A percentile compares a stretch with the other conserved stretches of the same genome.
phyloP scores from a whole-genome alignment of 2,329 filamentous ascomycete genomes.

The Akanthomyces dipterigenus region DNA sequence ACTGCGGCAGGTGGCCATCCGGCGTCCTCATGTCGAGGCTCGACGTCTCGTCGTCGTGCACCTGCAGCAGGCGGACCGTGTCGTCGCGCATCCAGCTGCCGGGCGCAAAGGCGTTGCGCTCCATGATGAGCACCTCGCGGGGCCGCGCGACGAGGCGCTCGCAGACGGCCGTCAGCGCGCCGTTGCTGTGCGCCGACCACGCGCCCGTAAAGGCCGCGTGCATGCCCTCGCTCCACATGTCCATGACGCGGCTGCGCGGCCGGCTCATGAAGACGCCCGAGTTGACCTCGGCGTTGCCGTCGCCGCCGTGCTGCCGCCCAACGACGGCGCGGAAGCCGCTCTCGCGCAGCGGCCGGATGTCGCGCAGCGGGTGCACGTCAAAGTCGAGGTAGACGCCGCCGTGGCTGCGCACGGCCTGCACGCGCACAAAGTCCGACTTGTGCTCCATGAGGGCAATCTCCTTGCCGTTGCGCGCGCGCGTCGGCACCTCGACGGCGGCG shows the following conservation, averaged over 20 bases:
- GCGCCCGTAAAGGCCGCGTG: slow-evolving; percentile 18
- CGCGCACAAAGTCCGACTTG: slow-evolving; percentile 19
- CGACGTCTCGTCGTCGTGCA: slow-evolving; percentile 11
- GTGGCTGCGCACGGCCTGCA: slow-evolving; percentile 14
- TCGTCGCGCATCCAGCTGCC: slow-evolving; percentile 12
- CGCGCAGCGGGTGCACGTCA: slow-evolving; percentile 13
- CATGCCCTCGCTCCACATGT: slow-evolving; percentile 13
- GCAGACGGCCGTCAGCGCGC: slow-evolving; percentile 17
- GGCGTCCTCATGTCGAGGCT: neutral
- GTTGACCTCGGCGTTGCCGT: slow-evolving; percentile 10
- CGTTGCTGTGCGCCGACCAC: slow-evolving; percentile 20
- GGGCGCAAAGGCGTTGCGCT: slow-evolving; percentile 17
- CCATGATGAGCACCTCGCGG: slow-evolving; percentile 18
- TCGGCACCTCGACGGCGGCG: slow-evolving; percentile 7
- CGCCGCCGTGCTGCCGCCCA: slow-evolving; percentile 7
- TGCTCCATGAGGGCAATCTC: slow-evolving; percentile 15
- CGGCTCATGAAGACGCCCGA: slow-evolving; percentile 14
- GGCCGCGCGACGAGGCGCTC: slow-evolving; percentile 39
- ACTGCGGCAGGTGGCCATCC: neutral
- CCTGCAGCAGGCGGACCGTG: slow-evolving; percentile 5
- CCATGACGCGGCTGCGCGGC: neutral
- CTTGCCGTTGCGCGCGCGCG: slow-evolving; percentile 13
- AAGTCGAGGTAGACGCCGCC: slow-evolving; percentile 16
- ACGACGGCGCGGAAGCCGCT: slow-evolving; percentile 13
- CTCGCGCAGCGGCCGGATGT: slow-evolving; percentile 13